Evolutionary conservation across 2,329 filamentous ascomycete genomes (phyloP), one percentile per base, ranked within the genome.

Genomic region (Zymoseptoria passerinii): DNA sequence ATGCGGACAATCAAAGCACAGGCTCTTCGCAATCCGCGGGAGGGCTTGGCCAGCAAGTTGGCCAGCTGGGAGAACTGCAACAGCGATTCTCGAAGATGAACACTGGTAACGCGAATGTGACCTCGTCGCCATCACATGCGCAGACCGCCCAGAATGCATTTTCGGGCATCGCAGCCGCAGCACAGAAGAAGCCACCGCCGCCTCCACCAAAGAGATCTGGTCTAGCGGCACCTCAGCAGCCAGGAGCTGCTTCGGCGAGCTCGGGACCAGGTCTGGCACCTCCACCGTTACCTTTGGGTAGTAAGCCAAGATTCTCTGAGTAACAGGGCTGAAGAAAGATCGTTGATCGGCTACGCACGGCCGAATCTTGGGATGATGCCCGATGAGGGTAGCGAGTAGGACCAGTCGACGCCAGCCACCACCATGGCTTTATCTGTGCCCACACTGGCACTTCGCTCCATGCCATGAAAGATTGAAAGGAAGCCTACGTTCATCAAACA

Each of bases 11-110:
- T 35, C 13, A 28, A 50, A n/a, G 54, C 6, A 5, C 51, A 54
- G 28, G 13, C 20, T 53, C 61, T 27, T 44, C 56, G 6, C 52
- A 59, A 44, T 29, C 53, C n/a, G 57, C 62, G 20, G 58, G 51
- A 6, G 58, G 56, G 6, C 55, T 68, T 48, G 67, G 75, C 29
- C 83, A 85, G 50, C 73, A 50, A 50, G 35, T 44, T 23, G 23
- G 23, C 23, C 23, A 23, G 23, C 18, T 90, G 58, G 83, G 78
- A 63, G 85, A 88, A 67, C 75, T 92, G 0, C 86, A 89, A 68
- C 82, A 83, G 23, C 81, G 85, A 35, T 90, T 90, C 72, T 68
- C 74, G 1, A 71, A 68, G 9, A 70, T 82, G 53, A 80, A 79
- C 61, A 75, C 72, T n/a, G 75, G 70, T 44, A 44, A 6, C 35